These are phyloP conservation scores for Aegilops sharonensis DNA, from an alignment of 176 grass and related monocot species.

Conservation along the genomic window DNA sequence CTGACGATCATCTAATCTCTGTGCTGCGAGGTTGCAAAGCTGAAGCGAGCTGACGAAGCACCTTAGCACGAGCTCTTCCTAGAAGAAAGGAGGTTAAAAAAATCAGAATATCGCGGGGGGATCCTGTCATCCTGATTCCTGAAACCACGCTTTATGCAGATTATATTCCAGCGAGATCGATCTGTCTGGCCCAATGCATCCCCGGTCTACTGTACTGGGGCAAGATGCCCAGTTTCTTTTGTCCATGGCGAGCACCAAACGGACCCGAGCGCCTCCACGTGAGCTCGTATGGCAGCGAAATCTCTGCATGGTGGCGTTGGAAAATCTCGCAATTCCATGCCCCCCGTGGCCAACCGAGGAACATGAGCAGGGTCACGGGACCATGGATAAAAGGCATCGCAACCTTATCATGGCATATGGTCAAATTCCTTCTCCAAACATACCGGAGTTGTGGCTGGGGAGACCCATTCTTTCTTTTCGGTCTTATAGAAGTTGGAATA, in stretches of 20 bases:
- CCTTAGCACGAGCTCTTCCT: not conserved
- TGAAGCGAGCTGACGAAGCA: not conserved
- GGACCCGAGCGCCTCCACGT: slow-evolving; percentile 33
- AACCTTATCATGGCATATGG: too few species aligned
- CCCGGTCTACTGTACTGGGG: not conserved
- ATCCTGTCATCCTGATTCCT: not conserved
- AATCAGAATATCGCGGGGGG: not conserved
- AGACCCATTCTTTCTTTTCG: slow-evolving; percentile 21
- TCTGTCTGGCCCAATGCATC: not conserved
- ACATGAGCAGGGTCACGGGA: too few species aligned
- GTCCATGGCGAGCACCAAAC: slow-evolving; percentile 4
- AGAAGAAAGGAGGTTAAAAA: not conserved
- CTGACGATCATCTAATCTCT: too few species aligned
- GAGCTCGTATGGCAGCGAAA: not conserved
- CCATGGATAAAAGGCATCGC: too few species aligned
- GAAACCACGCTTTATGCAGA: slow-evolving; percentile 36
- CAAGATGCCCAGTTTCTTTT: slow-evolving; percentile 27
- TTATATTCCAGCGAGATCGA: slow-evolving; percentile 42
- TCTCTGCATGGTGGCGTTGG: not conserved
- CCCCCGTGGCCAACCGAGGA: too few species aligned
- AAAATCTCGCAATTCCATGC: slow-evolving; percentile 21
- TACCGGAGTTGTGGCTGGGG: not conserved
- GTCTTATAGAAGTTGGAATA: not conserved
- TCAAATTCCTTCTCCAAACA: too few species aligned
- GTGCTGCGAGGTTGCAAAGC: too few species aligned